These are phyloP conservation scores for Globisporangium viniferum DNA, from an alignment of 352 stramenopile species.

Conservation along the genomic window DNA sequence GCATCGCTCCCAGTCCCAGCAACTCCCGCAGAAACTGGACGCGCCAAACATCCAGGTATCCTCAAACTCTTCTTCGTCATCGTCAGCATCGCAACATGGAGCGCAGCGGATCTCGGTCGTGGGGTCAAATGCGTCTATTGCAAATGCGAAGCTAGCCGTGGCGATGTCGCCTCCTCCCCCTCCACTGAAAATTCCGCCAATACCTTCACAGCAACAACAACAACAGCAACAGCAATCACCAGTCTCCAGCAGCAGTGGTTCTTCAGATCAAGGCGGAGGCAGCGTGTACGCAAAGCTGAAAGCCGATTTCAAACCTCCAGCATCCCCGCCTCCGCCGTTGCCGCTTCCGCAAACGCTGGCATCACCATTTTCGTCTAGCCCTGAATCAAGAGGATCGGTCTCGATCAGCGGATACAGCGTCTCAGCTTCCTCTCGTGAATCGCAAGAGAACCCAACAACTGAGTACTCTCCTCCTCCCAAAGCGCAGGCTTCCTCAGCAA, in stretches of 20 bases:
- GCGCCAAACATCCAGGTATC: not conserved
- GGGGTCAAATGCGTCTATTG: not conserved
- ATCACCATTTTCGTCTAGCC: not conserved
- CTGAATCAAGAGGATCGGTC: not conserved
- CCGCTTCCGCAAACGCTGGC: constrained; percentile 17
- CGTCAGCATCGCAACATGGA: not conserved
- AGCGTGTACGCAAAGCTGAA: constrained; percentile 1
- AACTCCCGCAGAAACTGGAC: not conserved
- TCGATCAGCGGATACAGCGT: not conserved
- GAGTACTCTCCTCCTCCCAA: not conserved
- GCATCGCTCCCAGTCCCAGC: constrained; percentile 11
- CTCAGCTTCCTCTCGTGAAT: constrained; percentile 4
- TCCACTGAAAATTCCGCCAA: not conserved
- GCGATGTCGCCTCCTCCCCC: not conserved
- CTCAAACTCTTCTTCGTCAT: not conserved
- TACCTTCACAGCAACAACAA: not conserved
- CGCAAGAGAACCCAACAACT: not conserved
- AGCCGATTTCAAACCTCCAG: constrained; percentile 15
- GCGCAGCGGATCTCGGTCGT: constrained; percentile 3
- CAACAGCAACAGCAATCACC: constrained; percentile 14
- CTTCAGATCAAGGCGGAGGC: not conserved
- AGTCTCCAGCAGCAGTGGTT: constrained; percentile 10
- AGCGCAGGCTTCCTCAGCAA: not conserved
- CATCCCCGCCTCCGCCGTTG: not conserved
- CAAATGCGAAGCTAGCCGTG: not conserved